Conservation (phyloP, 176 grass and related monocot species). For the Bromus sterilis region DNA sequence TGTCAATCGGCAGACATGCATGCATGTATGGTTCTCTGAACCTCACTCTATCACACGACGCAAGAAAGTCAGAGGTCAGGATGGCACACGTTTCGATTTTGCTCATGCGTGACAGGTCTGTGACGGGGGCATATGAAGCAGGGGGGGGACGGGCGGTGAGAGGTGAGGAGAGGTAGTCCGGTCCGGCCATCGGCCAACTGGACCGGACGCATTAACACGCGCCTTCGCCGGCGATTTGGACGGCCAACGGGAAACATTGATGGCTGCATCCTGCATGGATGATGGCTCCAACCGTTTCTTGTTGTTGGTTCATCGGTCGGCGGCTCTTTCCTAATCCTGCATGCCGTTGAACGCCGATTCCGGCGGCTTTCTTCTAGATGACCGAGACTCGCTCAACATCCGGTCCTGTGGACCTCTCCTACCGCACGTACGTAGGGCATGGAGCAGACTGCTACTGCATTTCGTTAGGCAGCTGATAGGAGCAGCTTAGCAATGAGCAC, state of each 20-base stretch:
- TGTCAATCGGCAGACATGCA: too few species aligned
- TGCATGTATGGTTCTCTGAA: too few species aligned
- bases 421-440: neutral
- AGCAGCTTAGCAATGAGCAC: too few species aligned
- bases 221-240: constrained; percentile 1
- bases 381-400: neutral
- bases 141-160: too few species aligned
- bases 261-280: neutral
- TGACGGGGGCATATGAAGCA: too few species aligned
- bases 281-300: neutral
- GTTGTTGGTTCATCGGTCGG: neutral
- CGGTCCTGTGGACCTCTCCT: neutral
- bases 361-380: constrained; percentile 21
- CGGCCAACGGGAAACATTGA: constrained; percentile 14
- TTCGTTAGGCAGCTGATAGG: neutral
- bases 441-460: neutral
- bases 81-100: too few species aligned
- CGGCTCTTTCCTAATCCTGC: neutral
- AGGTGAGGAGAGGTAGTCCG: too few species aligned
- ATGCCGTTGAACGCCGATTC: neutral
- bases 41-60: too few species aligned
- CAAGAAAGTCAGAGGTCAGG: too few species aligned
- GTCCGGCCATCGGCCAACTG: too few species aligned
- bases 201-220: constrained; percentile 7
- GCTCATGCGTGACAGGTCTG: too few species aligned